phyloP scores from a whole-genome alignment of 2,329 filamentous ascomycete species.

The Colletotrichum echinochloae region DNA sequence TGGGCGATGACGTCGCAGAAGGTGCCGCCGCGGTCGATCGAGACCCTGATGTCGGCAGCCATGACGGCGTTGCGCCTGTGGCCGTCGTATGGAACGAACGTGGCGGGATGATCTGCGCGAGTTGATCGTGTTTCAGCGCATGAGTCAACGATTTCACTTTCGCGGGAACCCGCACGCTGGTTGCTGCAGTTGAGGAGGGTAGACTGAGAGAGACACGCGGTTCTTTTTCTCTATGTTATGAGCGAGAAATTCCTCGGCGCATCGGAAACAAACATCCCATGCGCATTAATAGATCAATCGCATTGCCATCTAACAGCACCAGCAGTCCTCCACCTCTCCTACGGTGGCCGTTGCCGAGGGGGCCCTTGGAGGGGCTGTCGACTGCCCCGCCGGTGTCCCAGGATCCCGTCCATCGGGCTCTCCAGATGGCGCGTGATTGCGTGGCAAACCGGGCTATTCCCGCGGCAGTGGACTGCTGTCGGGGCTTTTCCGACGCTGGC shows the following conservation, averaged over 20 bases:
- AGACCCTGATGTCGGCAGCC: slow-evolving; percentile 45
- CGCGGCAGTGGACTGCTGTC: slow-evolving; percentile 20
- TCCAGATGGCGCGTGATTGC: background rate
- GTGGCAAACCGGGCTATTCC: slow-evolving; percentile 16
- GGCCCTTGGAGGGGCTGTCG: background rate
- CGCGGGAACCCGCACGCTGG: background rate
- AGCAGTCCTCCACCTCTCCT: background rate
- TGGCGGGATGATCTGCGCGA: background rate
- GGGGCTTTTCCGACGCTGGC: slow-evolving; percentile 16
- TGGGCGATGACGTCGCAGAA: slow-evolving; percentile 79
- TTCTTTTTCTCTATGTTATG: background rate
- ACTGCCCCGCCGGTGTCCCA: background rate
- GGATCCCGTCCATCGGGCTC: background rate
- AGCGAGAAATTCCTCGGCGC: background rate
- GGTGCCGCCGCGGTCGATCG: slow-evolving; percentile 74
- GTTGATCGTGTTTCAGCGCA: background rate
- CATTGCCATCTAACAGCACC: background rate
- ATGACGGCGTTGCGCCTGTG: background rate
- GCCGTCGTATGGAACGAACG: background rate
- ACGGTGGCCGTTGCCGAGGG: slow-evolving; percentile 10
- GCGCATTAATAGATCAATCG: background rate
- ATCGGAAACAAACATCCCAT: background rate
- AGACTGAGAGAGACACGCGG: background rate
- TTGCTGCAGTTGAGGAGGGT: background rate
- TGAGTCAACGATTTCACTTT: background rate